phyloP scores from a whole-genome alignment of 176 grass and related monocot species.

The Hyparrhenia diplandra region DNA sequence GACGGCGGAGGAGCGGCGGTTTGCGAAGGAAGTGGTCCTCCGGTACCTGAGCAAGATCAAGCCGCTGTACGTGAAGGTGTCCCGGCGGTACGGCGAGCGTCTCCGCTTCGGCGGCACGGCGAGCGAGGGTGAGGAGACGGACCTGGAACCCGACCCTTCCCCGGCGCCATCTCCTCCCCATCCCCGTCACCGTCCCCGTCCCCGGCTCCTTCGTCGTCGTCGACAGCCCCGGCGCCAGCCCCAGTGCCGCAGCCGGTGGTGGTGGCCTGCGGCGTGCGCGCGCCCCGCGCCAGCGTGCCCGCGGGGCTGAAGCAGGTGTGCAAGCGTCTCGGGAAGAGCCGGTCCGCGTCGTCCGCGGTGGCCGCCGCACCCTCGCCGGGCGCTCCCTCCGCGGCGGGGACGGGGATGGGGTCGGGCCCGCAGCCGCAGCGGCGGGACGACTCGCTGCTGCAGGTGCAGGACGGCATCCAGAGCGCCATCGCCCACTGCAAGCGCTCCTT shows the following conservation, averaged over 20 bases:
- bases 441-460: constrained; percentile 78
- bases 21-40: constrained; percentile 68
- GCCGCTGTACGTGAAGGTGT: constrained; percentile 78
- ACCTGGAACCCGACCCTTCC: constrained; percentile 33
- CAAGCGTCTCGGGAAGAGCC: constrained; percentile 81
- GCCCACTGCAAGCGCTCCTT: constrained; percentile 94
- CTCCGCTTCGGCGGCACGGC: constrained; percentile 42
- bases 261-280: constrained; percentile 59
- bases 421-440: constrained; percentile 62
- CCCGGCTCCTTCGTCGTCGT: neutral
- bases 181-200: neutral
- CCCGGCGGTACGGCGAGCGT: constrained; percentile 63
- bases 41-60: constrained; percentile 90
- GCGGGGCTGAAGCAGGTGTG: constrained; percentile 78
- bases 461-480: constrained; percentile 97
- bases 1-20: constrained; percentile 59
- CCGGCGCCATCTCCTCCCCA: neutral
- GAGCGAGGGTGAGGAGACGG: constrained; percentile 52
- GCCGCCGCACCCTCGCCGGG: constrained; percentile 21
- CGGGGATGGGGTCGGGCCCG: constrained; percentile 44
- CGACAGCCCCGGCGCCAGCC: neutral
- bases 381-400: neutral
- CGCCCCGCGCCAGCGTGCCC: constrained; percentile 61
- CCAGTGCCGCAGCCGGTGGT: constrained; percentile 27
- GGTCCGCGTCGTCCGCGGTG: constrained; percentile 81